These are phyloP conservation scores for Acanthamoeba royreba DNA, from an alignment of 208 protist species.

Conservation along the genomic window DNA sequence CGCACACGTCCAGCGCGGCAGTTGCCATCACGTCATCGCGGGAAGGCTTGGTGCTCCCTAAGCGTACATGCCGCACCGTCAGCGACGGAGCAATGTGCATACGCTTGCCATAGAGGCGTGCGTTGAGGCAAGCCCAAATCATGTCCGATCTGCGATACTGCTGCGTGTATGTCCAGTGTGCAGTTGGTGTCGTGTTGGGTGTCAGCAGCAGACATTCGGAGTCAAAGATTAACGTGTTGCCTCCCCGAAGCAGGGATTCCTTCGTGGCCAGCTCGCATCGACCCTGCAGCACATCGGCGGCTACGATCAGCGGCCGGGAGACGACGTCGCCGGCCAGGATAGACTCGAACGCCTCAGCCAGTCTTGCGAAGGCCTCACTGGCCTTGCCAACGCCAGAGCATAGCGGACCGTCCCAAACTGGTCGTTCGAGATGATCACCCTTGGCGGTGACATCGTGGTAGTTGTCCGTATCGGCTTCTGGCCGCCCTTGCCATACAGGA, in stretches of 20 bases:
- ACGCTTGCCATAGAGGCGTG: background rate
- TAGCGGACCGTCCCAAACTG: background rate
- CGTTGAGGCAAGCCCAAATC: background rate
- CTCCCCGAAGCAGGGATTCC: background rate
- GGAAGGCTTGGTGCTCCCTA: background rate
- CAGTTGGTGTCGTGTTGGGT: background rate
- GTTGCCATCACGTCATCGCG: background rate
- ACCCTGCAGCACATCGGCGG: background rate
- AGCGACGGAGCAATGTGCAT: background rate
- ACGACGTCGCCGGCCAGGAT: background rate
- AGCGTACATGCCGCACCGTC: background rate
- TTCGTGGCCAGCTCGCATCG: background rate
- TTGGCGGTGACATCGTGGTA: background rate
- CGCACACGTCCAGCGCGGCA: background rate
- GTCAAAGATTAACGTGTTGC: background rate
- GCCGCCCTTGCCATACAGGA: background rate
- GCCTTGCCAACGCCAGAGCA: too few species aligned
- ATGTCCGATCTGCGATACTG: background rate
- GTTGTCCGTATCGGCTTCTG: background rate
- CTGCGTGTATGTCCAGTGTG: background rate
- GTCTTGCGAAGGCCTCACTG: background rate
- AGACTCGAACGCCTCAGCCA: background rate
- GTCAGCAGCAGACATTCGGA: background rate
- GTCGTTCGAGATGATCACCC: background rate
- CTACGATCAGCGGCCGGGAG: background rate